Conservation (phyloP, 108 stramenopile species). For the Bacterosira constricta region DNA sequence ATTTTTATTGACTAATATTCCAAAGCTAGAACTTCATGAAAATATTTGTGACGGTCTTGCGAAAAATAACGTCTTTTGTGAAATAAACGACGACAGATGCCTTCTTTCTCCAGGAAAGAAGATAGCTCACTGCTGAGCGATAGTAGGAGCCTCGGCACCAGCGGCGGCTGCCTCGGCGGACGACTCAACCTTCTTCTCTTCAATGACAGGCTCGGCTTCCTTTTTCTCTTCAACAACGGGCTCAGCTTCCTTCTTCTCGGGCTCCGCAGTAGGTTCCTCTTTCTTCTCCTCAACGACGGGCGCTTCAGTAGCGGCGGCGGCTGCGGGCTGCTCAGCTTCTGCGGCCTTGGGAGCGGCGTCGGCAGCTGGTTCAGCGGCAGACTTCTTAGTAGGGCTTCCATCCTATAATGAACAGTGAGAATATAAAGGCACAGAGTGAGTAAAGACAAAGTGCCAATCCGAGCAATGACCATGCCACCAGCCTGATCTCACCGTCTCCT, state of each 20-base stretch:
- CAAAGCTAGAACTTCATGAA: too few relatives aligned
- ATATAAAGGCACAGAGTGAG: too few relatives aligned
- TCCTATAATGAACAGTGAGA: too few relatives aligned
- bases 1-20: too few relatives aligned
- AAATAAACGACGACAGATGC: not conserved
- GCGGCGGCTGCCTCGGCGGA: constrained; percentile 1
- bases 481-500: too few relatives aligned
- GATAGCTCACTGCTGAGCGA: constrained; percentile 5
- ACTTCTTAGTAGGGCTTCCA: too few relatives aligned
- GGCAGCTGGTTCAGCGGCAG: not conserved
- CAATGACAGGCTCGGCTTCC: not conserved
- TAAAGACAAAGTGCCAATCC: too few relatives aligned
- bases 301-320: not conserved
- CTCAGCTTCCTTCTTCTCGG: too few relatives aligned
- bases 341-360: not conserved
- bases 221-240: not conserved
- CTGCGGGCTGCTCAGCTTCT: not conserved
- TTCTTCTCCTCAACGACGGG: not conserved
- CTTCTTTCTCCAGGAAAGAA: not conserved
- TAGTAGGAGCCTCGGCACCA: not conserved
- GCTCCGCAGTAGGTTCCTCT: constrained; percentile 1
- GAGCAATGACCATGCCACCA: too few relatives aligned
- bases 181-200: constrained; percentile 6
- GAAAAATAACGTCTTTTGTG: too few relatives aligned
- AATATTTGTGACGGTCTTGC: too few relatives aligned